Base-by-base conservation (phyloP, 2,329 filamentous ascomycete species). In the Cephalotrichum gorgonifer region DNA sequence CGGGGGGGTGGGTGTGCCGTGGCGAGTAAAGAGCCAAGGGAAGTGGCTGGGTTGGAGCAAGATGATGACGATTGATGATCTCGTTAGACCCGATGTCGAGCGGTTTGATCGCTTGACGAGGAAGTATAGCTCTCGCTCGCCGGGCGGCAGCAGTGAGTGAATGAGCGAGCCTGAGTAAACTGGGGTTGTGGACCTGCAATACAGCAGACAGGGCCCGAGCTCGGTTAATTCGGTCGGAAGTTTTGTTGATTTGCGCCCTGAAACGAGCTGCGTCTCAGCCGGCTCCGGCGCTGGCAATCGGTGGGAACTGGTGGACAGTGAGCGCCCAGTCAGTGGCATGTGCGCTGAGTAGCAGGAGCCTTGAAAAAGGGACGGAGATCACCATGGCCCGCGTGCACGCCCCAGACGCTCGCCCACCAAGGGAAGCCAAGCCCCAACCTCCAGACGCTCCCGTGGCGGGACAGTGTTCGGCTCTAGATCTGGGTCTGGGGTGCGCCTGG, bases 81-180 rank as follows among this genome's bases (percentile, higher is more conserved):
- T 42, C 22, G 27, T 15, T 4, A 20, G 26, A 11, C 22, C 41
- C 30, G 41, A 27, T 49, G 28, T 26, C 47, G 20, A 33, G 28
- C 17, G 30, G 47, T 49, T 49, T 49, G 47, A 49, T 49, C 47
- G 35, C 35, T n/a, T n/a, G 26, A 22, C 14, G 38, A 48, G n/a
- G n/a, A n/a, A n/a, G n/a, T n/a, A n/a, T n/a, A n/a, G n/a, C n/a
- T n/a, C n/a, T n/a, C n/a, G n/a, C n/a, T n/a, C n/a, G n/a, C n/a
- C n/a, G n/a, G n/a, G n/a, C n/a, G n/a, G n/a, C n/a, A n/a, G n/a
- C n/a, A n/a, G n/a, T n/a, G n/a, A n/a, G n/a, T n/a, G n/a, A n/a
- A n/a, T n/a, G n/a, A n/a, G n/a, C n/a, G n/a, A n/a, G n/a, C n/a
- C n/a, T n/a, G n/a, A n/a, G n/a, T n/a, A n/a, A n/a, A n/a, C n/a